A percentile compares a stretch with the other conserved stretches of the same genome.
Evolutionary conservation across 1,284 basidiomycete species (phyloP).

Genomic region (Rhizoctonia solani): DNA sequence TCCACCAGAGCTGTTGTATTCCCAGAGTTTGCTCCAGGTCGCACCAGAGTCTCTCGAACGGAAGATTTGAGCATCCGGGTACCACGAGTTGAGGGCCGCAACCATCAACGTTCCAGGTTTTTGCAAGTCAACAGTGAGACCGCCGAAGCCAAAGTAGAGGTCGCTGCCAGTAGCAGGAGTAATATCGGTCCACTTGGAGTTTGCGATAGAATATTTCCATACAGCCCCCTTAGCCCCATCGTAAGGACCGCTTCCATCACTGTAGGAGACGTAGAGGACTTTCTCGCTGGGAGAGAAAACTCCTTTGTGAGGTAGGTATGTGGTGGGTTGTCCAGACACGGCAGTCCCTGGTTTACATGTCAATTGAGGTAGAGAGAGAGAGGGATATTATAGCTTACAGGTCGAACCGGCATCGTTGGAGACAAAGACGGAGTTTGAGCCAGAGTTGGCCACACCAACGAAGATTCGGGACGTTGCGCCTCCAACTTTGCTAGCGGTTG

Average conservation of each 20-base stretch:
- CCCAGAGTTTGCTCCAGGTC: conserved; percentile 63
- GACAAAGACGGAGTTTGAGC: conserved; percentile 59
- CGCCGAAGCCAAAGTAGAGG: conserved; percentile 58
- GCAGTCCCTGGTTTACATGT: conserved; percentile 53
- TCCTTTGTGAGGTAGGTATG: conserved; percentile 66
- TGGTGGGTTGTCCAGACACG: conserved; percentile 57
- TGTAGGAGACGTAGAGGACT: conserved; percentile 61
- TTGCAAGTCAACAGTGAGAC: conserved; percentile 62
- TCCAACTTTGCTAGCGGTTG: conserved; percentile 53
- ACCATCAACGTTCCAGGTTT: conserved; percentile 68
- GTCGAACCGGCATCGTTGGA: conserved; percentile 59
- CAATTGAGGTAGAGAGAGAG: neutral
- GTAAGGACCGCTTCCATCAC: conserved; percentile 56
- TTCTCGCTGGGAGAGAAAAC: conserved; percentile 61
- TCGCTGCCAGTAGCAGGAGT: conserved; percentile 55
- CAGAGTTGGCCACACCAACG: conserved; percentile 62
- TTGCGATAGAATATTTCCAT: conserved; percentile 51
- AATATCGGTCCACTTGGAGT: conserved; percentile 59
- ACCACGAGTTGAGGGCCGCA: conserved; percentile 65
- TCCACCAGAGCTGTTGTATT: conserved; percentile 47
- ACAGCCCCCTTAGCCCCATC: conserved; percentile 53
- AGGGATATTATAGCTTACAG: conserved; percentile 48
- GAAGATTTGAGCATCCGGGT: conserved; percentile 68
- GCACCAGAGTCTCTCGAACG: conserved; percentile 59
- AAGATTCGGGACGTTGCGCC: conserved; percentile 64